These are phyloP conservation scores for Blastobotrys persicus DNA, from an alignment of 1,139 yeast species.

Conservation along the genomic window DNA sequence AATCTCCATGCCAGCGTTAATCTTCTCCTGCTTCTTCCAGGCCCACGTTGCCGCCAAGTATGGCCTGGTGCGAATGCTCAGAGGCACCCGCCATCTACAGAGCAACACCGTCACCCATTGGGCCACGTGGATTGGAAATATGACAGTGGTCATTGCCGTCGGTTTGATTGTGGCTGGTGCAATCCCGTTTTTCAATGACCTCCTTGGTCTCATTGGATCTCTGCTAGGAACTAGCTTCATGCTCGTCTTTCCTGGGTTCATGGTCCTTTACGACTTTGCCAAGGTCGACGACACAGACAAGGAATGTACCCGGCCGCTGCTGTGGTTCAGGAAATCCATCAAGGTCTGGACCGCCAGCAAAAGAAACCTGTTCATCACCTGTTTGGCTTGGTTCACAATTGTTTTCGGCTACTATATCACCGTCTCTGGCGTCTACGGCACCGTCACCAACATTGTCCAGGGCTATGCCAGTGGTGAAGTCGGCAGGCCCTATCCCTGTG, in stretches of 20 bases:
- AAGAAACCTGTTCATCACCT: background rate
- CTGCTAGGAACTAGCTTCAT: conserved; percentile 37
- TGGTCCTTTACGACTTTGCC: conserved; percentile 12
- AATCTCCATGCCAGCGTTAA: conserved; percentile 13
- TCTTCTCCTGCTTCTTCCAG: conserved; percentile 14
- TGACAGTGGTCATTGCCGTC: conserved; percentile 46
- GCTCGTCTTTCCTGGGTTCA: conserved; percentile 11
- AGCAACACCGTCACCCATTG: conserved; percentile 42
- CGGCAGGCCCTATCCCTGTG: conserved; percentile 11
- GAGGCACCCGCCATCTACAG: conserved; percentile 14
- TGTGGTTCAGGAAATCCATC: conserved; percentile 8
- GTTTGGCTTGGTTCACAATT: conserved; percentile 11
- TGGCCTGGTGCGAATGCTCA: conserved; percentile 13
- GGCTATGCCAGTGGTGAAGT: conserved; percentile 8
- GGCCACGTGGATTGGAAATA: conserved; percentile 49
- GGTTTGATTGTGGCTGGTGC: conserved; percentile 61
- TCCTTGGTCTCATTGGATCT: conserved; percentile 57
- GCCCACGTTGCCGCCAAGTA: conserved; percentile 16
- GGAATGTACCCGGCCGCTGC: background rate
- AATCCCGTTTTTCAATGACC: conserved; percentile 59
- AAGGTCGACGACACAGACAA: background rate
- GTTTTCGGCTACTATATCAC: conserved; percentile 11
- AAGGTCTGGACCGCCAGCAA: conserved; percentile 7
- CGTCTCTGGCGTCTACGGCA: conserved; percentile 13
- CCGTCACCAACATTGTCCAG: conserved; percentile 9